These are phyloP conservation scores for Paramyrothecium roridum DNA, from an alignment of 2,329 filamentous ascomycete species.

Conservation along the genomic window DNA sequence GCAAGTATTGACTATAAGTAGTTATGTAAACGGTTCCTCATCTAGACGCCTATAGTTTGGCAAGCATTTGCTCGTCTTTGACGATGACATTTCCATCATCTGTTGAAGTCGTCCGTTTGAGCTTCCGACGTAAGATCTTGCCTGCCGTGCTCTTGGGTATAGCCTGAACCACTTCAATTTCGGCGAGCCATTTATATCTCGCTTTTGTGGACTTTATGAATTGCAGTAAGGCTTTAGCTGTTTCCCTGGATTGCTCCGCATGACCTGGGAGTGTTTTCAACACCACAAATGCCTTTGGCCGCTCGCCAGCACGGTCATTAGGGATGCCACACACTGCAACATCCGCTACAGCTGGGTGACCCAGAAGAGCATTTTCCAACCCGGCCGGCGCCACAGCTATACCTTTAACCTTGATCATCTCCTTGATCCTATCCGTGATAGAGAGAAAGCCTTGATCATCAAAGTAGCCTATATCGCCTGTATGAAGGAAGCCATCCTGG, in stretches of 20 bases:
- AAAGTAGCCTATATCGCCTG: constrained; percentile 54
- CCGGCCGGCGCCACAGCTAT: constrained; percentile 61
- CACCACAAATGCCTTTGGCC: constrained; percentile 56
- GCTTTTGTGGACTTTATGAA: constrained; percentile 54
- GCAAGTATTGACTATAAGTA: too few relatives aligned
- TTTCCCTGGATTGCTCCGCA: constrained; percentile 31
- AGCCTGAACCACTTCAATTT: constrained; percentile 45
- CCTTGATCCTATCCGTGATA: constrained; percentile 62
- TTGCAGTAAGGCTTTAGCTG: constrained; percentile 5
- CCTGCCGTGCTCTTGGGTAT: constrained; percentile 57
- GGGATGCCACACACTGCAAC: constrained; percentile 50
- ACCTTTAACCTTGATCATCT: constrained; percentile 67
- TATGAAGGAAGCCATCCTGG: constrained; percentile 54
- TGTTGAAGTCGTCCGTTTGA: too few relatives aligned
- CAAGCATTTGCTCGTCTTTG: too few relatives aligned
- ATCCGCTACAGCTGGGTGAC: constrained; percentile 54
- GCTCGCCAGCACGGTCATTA: constrained; percentile 54
- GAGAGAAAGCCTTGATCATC: constrained; percentile 53
- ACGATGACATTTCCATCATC: too few relatives aligned
- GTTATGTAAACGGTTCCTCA: too few relatives aligned
- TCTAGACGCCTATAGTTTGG: too few relatives aligned
- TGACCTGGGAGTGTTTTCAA: constrained; percentile 26
- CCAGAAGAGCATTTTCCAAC: constrained; percentile 59
- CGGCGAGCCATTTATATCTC: constrained; percentile 52
- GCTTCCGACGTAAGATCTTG: too few relatives aligned